Conservation (phyloP, 108 stramenopile genomes). For the Cyclotella kingstonii region DNA sequence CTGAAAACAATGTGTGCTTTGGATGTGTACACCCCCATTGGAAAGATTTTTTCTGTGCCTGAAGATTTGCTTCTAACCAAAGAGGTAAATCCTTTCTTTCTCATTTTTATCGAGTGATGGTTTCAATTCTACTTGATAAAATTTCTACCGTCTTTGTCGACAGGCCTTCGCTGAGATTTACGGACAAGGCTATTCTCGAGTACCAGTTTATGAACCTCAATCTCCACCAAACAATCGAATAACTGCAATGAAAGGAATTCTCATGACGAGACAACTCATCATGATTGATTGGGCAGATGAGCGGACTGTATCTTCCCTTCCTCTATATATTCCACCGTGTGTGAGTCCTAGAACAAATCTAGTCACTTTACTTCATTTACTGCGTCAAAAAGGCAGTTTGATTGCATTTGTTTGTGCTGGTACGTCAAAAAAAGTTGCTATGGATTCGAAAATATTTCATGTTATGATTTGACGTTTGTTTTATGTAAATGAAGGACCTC, state of each 20-base stretch:
- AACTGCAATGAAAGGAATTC: constrained; percentile 45
- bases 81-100: constrained; percentile 1
- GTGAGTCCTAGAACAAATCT: constrained; percentile 57
- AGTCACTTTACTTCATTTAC: constrained; percentile 45
- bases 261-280: constrained; percentile 66
- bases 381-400: constrained; percentile 47
- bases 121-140: neutral
- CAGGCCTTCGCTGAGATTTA: constrained; percentile 55
- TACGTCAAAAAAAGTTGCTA: neutral
- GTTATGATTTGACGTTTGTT: neutral
- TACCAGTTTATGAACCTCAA: constrained; percentile 58
- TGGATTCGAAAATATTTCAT: neutral
- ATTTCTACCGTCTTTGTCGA: neutral
- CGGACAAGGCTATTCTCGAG: constrained; percentile 52
- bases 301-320: constrained; percentile 46
- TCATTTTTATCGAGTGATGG: neutral
- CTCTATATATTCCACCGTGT: constrained; percentile 50
- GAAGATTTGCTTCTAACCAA: constrained; percentile 49
- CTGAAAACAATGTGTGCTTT: constrained; percentile 59
- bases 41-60: constrained; percentile 48
- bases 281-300: constrained; percentile 65
- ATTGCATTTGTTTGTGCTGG: constrained; percentile 71
- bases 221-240: constrained; percentile 13
- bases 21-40: constrained; percentile 62
- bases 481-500: constrained; percentile 34